Conservation (phyloP, 2,329 filamentous ascomycete genomes). For the Cladobotryum mycophilum region DNA sequence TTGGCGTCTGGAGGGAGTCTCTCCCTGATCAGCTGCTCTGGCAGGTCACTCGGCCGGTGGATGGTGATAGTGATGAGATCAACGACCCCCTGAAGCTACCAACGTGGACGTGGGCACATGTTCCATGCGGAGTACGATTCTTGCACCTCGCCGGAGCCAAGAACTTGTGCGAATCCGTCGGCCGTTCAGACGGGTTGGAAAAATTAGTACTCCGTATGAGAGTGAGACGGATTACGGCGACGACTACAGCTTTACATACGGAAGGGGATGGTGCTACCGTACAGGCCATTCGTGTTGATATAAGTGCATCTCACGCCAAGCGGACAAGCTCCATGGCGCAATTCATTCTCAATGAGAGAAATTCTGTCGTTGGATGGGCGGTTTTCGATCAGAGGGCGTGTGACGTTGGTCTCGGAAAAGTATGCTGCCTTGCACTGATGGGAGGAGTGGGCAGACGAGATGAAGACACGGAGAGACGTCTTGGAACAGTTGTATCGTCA, state of each 20-base stretch:
- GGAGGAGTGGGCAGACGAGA: conserved; percentile 7
- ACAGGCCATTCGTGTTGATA: conserved; percentile 4
- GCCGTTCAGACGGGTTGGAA: not conserved
- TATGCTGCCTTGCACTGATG: conserved; percentile 8
- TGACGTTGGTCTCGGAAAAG: not conserved
- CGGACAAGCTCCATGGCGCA: conserved; percentile 7
- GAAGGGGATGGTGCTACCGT: not conserved
- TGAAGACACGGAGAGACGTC: conserved; percentile 7
- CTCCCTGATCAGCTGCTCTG: conserved; percentile 15
- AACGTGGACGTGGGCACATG: conserved; percentile 14
- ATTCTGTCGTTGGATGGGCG: conserved; percentile 7
- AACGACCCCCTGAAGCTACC: conserved; percentile 10
- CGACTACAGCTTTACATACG: not conserved
- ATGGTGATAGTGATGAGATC: not conserved
- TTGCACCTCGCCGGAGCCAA: conserved; percentile 11
- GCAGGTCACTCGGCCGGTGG: conserved; percentile 9
- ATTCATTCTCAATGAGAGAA: conserved; percentile 2
- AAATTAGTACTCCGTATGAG: conserved; percentile 1
- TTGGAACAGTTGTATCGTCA: conserved; percentile 2
- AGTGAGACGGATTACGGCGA: not conserved
- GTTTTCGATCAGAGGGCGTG: conserved; percentile 6
- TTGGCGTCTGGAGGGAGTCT: conserved; percentile 13
- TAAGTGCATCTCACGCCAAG: conserved; percentile 10
- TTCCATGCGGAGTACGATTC: conserved; percentile 14
- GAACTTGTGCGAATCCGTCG: conserved; percentile 9